phyloP scores from a whole-genome alignment of 768 basidiomycete species.

The Kwoniella botswanensis region DNA sequence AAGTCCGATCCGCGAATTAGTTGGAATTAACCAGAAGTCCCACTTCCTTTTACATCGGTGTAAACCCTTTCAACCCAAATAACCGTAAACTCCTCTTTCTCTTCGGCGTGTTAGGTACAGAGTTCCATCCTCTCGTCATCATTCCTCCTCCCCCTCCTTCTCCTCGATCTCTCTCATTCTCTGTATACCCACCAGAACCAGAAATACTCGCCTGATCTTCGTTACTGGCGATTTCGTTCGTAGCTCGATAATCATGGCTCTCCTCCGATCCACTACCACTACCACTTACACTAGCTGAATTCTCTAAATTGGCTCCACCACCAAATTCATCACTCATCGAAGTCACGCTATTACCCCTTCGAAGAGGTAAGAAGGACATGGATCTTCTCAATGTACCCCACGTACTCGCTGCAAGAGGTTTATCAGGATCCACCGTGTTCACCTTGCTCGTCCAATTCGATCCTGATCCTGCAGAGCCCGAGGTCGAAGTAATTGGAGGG shows the following conservation, averaged over 20 bases:
- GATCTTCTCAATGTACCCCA: constrained; percentile 25
- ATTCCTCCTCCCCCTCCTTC: neutral
- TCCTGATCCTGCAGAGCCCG: neutral
- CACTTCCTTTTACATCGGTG: constrained; percentile 24
- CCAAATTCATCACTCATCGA: constrained; percentile 6
- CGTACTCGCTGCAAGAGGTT: constrained; percentile 6
- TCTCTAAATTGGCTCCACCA: neutral
- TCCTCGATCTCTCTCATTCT: neutral
- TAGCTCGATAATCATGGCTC: neutral
- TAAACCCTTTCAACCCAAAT: constrained; percentile 40
- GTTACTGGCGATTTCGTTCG: neutral
- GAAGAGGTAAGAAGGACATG: constrained; percentile 24
- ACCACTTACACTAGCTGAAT: constrained; percentile 4
- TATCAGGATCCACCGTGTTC: constrained; percentile 7
- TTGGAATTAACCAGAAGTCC: neutral
- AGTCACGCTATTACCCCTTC: constrained; percentile 14
- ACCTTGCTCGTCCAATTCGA: neutral
- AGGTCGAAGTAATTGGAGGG: neutral
- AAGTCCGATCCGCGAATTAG: neutral
- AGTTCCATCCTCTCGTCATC: constrained; percentile 6
- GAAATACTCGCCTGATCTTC: neutral
- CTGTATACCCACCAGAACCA: too few relatives aligned
- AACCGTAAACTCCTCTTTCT: constrained; percentile 41
- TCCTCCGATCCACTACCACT: constrained; percentile 12
- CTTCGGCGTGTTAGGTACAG: constrained; percentile 22